phyloP scores from a whole-genome alignment of 805 yeast species.

The Ogataea methanolica region DNA sequence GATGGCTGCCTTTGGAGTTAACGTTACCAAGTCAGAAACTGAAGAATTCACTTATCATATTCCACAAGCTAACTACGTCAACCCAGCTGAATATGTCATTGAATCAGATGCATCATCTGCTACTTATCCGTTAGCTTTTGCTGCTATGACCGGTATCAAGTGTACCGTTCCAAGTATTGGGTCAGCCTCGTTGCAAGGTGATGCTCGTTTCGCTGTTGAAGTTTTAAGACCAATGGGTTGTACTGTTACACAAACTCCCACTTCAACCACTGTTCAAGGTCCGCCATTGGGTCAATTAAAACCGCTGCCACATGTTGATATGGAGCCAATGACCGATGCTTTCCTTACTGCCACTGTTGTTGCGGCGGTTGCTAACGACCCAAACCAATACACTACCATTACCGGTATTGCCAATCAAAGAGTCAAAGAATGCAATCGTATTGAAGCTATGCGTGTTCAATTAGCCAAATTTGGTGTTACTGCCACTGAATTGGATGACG shows the following conservation, averaged over 20 bases:
- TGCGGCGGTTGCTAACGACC: constrained; percentile 75
- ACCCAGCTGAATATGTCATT: constrained; percentile 81
- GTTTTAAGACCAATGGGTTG: constrained; percentile 96
- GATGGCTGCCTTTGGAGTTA: constrained; percentile 89
- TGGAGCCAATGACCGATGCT: constrained; percentile 99
- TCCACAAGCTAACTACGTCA: constrained; percentile 75
- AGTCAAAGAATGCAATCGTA: constrained; percentile 95
- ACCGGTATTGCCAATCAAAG: constrained; percentile 97
- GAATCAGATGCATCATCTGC: constrained; percentile 98
- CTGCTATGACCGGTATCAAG: constrained; percentile 91
- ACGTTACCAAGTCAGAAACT: constrained; percentile 61
- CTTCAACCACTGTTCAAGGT: constrained; percentile 89
- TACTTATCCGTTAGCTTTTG: constrained; percentile 95
- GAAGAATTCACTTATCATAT: constrained; percentile 85
- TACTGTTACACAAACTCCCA: constrained; percentile 71
- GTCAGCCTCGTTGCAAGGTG: constrained; percentile 88
- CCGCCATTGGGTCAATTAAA: constrained; percentile 66
- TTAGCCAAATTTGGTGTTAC: constrained; percentile 86
- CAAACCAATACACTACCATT: constrained; percentile 62
- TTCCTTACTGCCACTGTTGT: constrained; percentile 94
- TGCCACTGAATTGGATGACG: constrained; percentile 85
- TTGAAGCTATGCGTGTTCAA: constrained; percentile 88
- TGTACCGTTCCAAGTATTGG: constrained; percentile 96
- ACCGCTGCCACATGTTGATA: constrained; percentile 75
- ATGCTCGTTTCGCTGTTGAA: constrained; percentile 92